These are phyloP conservation scores for Parastagonospora nodorum DNA, from an alignment of 2,329 filamentous ascomycete genomes.

Conservation along the genomic window DNA sequence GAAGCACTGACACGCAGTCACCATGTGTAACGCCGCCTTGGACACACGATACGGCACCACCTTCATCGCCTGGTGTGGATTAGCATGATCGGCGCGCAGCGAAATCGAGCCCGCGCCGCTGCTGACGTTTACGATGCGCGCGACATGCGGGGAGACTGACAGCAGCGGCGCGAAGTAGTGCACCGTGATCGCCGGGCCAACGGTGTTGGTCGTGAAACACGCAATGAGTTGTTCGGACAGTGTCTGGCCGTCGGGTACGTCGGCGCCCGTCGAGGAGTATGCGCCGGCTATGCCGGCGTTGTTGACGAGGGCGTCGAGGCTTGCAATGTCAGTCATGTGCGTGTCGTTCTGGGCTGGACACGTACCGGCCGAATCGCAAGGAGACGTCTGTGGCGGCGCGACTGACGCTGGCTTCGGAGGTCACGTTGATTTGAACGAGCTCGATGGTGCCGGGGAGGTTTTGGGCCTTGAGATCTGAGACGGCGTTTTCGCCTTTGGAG, in stretches of 20 bases:
- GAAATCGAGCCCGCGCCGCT: constrained; percentile 37
- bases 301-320: constrained; percentile 45
- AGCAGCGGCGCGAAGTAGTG: constrained; percentile 19
- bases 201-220: constrained; percentile 24
- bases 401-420: constrained; percentile 47
- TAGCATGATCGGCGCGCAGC: constrained; percentile 23
- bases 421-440: constrained; percentile 49
- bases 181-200: constrained; percentile 15
- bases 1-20: constrained; percentile 36
- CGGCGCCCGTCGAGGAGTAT: not conserved
- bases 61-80: constrained; percentile 21
- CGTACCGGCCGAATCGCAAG: constrained; percentile 27
- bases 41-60: constrained; percentile 34
- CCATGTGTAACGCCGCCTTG: constrained; percentile 47
- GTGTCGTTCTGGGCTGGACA: not conserved
- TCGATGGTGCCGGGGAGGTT: constrained; percentile 36
- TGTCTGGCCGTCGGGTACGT: not conserved
- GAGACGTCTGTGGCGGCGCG: constrained; percentile 37
- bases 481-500: constrained; percentile 28
- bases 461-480: constrained; percentile 24
- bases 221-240: constrained; percentile 23
- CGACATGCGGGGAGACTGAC: constrained; percentile 13
- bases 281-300: constrained; percentile 38
- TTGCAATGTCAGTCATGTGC: not conserved
- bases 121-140: constrained; percentile 40